These are phyloP conservation scores for Actinidia arguta DNA, from an alignment of 179 eudicot species.

Conservation along the genomic window DNA sequence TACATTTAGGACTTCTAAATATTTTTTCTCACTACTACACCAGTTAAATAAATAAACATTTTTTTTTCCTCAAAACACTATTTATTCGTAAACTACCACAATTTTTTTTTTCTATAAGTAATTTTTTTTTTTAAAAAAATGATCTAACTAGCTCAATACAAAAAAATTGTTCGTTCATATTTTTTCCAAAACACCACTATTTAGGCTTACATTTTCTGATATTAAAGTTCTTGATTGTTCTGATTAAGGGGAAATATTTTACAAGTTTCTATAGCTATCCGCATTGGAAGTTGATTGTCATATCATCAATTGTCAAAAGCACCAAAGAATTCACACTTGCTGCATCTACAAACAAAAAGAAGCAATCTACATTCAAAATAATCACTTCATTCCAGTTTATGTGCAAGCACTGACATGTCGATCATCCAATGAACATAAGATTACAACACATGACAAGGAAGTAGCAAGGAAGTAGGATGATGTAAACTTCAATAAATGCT, in stretches of 20 bases:
- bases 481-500: too few relatives aligned
- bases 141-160: too few relatives aligned
- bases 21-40: too few relatives aligned
- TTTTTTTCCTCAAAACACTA: too few relatives aligned
- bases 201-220: neutral
- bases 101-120: too few relatives aligned
- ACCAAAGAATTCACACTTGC: neutral
- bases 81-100: too few relatives aligned
- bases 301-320: too few relatives aligned
- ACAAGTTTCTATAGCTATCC: neutral
- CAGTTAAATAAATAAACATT: too few relatives aligned
- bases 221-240: neutral
- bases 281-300: too few relatives aligned
- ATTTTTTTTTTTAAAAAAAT: too few relatives aligned
- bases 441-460: neutral
- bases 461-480: neutral
- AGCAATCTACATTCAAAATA: neutral
- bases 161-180: too few relatives aligned
- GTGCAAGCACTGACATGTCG: neutral
- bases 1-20: too few relatives aligned
- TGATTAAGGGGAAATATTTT: conserved; percentile 3
- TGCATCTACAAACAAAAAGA: neutral
- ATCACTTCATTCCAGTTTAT: neutral
- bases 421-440: neutral
- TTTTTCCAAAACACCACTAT: neutral